phyloP scores from a whole-genome alignment of 2,329 filamentous ascomycete genomes.

The Coniochaeta sp. region DNA sequence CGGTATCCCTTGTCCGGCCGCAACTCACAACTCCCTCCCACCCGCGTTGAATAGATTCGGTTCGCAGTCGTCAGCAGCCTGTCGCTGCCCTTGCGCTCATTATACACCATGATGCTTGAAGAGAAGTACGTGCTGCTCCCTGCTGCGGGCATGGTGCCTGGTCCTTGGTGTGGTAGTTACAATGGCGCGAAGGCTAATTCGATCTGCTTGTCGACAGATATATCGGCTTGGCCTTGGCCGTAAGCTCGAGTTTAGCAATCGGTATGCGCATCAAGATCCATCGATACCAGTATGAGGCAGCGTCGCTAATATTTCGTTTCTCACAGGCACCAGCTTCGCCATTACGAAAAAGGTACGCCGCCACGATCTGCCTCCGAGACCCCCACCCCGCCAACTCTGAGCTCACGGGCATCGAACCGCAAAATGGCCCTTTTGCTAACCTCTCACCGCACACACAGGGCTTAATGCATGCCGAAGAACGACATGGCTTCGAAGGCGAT shows the following conservation, averaged over 20 bases:
- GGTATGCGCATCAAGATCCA: constrained; percentile 39
- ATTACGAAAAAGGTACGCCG: constrained; percentile 89
- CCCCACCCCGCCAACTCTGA: constrained; percentile 1
- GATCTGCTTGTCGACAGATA: constrained; percentile 45
- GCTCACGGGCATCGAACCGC: constrained; percentile 1
- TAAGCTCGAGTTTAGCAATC: constrained; percentile 68
- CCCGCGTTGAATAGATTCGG: neutral
- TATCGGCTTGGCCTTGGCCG: constrained; percentile 68
- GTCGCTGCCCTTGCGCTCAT: constrained; percentile 13
- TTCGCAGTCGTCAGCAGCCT: constrained; percentile 4
- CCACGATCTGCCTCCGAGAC: neutral
- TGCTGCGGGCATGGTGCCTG: neutral
- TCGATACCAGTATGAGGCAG: constrained; percentile 1
- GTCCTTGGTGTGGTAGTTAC: constrained; percentile 3
- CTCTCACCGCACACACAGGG: constrained; percentile 44
- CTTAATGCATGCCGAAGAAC: constrained; percentile 81
- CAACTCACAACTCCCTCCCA: neutral
- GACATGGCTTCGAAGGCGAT: constrained; percentile 93
- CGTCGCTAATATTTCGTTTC: constrained; percentile 13
- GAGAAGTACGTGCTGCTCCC: constrained; percentile 32
- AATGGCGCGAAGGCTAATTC: constrained; percentile 21
- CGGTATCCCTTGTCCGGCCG: neutral
- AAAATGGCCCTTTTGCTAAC: constrained; percentile 11
- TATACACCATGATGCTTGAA: constrained; percentile 31
- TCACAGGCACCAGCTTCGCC: constrained; percentile 84